These are phyloP conservation scores for Oryza rufipogon DNA, from an alignment of 176 grass and related monocot genomes.

Conservation along the genomic window DNA sequence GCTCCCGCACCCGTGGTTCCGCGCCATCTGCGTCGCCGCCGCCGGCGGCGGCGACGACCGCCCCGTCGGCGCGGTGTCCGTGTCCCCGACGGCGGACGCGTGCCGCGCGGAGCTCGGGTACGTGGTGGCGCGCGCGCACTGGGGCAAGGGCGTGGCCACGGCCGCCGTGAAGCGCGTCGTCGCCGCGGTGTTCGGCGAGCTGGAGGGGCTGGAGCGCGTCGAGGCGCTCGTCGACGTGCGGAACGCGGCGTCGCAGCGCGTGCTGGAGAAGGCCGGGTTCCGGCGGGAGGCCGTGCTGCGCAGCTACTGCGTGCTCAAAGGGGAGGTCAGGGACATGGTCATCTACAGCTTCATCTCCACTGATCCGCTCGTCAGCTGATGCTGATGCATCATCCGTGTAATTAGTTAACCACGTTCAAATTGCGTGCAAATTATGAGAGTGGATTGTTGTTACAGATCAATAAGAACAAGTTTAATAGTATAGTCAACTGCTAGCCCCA, in stretches of 20 bases:
- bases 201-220: constrained; percentile 65
- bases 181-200: constrained; percentile 41
- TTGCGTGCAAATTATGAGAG: background rate
- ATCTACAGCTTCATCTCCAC: constrained; percentile 71
- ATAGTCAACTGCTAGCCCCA: too few species aligned
- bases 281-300: constrained; percentile 68
- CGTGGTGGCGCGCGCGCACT: constrained; percentile 62
- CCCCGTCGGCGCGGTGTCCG: constrained; percentile 65
- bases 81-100: constrained; percentile 46
- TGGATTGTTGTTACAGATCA: background rate
- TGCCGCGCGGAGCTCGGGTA: constrained; percentile 74
- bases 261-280: constrained; percentile 90
- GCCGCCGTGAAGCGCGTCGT: constrained; percentile 54
- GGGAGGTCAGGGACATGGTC: constrained; percentile 42
- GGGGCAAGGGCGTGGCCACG: constrained; percentile 67
- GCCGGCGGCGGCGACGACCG: background rate
- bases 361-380: constrained; percentile 35
- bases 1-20: constrained; percentile 75
- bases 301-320: constrained; percentile 47
- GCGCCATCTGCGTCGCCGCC: constrained; percentile 61
- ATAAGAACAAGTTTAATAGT: background rate
- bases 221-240: constrained; percentile 69
- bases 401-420: too few species aligned
- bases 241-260: constrained; percentile 72
- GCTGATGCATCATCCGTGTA: constrained; percentile 13